These are phyloP conservation scores for Neolentinus lepideus DNA, from an alignment of 1,284 basidiomycete genomes.

Conservation along the genomic window DNA sequence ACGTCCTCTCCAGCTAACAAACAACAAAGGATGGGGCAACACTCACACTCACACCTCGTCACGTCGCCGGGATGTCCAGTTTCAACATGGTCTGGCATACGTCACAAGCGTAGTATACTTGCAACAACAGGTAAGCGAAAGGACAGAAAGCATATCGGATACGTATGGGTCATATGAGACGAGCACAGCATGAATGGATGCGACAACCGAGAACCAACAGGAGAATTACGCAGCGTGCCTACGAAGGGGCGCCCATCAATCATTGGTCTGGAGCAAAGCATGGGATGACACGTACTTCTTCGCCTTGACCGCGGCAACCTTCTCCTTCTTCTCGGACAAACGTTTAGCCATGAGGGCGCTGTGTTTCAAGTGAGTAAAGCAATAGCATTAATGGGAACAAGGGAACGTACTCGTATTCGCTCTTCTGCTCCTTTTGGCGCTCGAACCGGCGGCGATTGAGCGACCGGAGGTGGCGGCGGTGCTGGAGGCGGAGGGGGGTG, in stretches of 20 bases:
- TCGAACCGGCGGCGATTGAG: slow-evolving; percentile 88
- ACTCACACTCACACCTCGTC: neutral
- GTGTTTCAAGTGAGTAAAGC: slow-evolving; percentile 3
- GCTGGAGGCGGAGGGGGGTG: slow-evolving; percentile 92
- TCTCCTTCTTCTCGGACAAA: slow-evolving; percentile 88
- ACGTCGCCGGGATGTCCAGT: neutral
- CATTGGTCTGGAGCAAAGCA: neutral
- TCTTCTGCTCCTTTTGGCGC: slow-evolving; percentile 91
- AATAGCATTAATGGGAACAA: slow-evolving; percentile 3
- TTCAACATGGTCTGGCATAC: slow-evolving; percentile 4
- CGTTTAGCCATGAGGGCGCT: slow-evolving; percentile 84
- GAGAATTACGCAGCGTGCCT: slow-evolving; percentile 1
- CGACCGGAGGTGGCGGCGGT: slow-evolving; percentile 88
- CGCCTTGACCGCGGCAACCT: slow-evolving; percentile 73
- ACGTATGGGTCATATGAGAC: slow-evolving; percentile 1
- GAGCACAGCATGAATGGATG: neutral
- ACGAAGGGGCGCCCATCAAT: neutral
- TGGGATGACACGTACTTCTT: slow-evolving; percentile 36
- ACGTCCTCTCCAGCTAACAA: too few relatives aligned
- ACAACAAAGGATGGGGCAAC: too few relatives aligned
- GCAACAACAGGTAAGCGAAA: neutral
- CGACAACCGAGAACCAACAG: neutral
- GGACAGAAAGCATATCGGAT: neutral
- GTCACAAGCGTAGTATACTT: slow-evolving; percentile 1
- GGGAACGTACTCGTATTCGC: slow-evolving; percentile 75